Evolutionary conservation across 176 grass and related monocot species (phyloP), one percentile per base, ranked within the genome.

Genomic region (Cenchrus fungigraminus): DNA sequence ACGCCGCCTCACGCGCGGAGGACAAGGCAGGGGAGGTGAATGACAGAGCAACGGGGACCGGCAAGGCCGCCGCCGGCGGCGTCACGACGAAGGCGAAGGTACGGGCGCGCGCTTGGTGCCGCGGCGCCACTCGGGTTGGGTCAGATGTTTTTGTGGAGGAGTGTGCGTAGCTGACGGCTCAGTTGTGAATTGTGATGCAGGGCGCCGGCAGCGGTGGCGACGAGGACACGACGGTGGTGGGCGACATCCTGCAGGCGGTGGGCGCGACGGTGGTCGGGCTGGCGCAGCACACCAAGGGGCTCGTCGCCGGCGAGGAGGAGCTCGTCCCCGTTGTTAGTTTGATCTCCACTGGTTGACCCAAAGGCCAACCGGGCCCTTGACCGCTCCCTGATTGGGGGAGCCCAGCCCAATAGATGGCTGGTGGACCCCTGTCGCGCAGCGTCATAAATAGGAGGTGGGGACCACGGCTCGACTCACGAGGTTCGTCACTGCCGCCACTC

Each of bases 281-380:
- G 20, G 89, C 79, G 9, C 37, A 87, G 79, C 89, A 90, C 65
- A 54, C 86, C 29, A 93, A 91, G 77, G 89, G 73, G 10, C 83
- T 98, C 55, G 89, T 98, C 17, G 88, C 89, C 47, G 93, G 87
- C 65, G 86, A 87, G 62, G 92, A 95, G 79, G 73, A 73, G 79
- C 17, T 85, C 70, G 78, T 89, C 45, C 82, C 83, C 0, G n/a
- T n/a, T n/a, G n/a, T n/a, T n/a, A n/a, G n/a, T n/a, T n/a, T n/a
- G n/a, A n/a, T n/a, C n/a, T n/a, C n/a, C n/a, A n/a, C n/a, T n/a
- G n/a, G n/a, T n/a, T n/a, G n/a, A n/a, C n/a, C n/a, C n/a, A n/a
- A n/a, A n/a, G n/a, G n/a, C n/a, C n/a, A n/a, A n/a, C n/a, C n/a
- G n/a, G n/a, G n/a, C n/a, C n/a, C n/a, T n/a, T n/a, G n/a, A n/a